A percentile compares a stretch with the other conserved stretches of the same genome.
Evolutionary conservation across 2,329 filamentous ascomycete genomes (phyloP).

Genomic region (Trichoderma citrinoviride): DNA sequence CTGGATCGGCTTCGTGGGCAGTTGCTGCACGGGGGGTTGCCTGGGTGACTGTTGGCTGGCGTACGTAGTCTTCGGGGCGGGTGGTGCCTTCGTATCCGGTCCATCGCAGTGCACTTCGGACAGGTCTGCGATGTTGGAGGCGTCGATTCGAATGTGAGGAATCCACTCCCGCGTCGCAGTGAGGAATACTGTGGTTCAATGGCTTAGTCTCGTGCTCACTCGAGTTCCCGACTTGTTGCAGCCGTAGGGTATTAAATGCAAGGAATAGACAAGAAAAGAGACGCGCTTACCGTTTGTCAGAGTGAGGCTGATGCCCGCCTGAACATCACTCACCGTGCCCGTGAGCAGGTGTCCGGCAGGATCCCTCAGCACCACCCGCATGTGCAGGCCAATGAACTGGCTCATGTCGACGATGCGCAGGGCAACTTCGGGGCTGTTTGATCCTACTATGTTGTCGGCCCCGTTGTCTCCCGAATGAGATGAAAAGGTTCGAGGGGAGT

Average conservation of each 20-base stretch:
- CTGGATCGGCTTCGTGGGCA: slow-evolving; percentile 28
- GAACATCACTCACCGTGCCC: slow-evolving; percentile 68
- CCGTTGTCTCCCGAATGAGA: background rate
- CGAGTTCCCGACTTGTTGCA: background rate
- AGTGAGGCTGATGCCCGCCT: slow-evolving; percentile 63
- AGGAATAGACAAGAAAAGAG: background rate
- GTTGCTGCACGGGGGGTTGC: background rate
- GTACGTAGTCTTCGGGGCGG: slow-evolving; percentile 29
- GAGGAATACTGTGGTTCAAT: slow-evolving; percentile 36
- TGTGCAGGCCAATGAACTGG: slow-evolving; percentile 72
- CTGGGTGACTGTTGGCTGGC: background rate
- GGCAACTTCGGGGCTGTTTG: background rate
- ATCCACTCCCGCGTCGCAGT: slow-evolving; percentile 43
- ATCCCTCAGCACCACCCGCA: slow-evolving; percentile 68
- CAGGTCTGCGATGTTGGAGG: slow-evolving; percentile 46
- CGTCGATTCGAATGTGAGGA: slow-evolving; percentile 45
- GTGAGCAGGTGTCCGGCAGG: slow-evolving; percentile 63
- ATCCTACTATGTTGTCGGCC: background rate
- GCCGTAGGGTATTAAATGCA: background rate
- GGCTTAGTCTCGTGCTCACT: background rate
- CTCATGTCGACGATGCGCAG: slow-evolving; percentile 44
- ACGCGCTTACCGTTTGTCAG: slow-evolving; percentile 63
- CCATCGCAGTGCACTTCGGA: slow-evolving; percentile 39
- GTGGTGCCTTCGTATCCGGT: slow-evolving; percentile 26
- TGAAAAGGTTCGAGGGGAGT: background rate